A percentile compares a stretch with the other conserved stretches of the same genome.
Evolutionary conservation across 2,329 filamentous ascomycete genomes (phyloP).

Genomic region (Exophiala viscosa): DNA sequence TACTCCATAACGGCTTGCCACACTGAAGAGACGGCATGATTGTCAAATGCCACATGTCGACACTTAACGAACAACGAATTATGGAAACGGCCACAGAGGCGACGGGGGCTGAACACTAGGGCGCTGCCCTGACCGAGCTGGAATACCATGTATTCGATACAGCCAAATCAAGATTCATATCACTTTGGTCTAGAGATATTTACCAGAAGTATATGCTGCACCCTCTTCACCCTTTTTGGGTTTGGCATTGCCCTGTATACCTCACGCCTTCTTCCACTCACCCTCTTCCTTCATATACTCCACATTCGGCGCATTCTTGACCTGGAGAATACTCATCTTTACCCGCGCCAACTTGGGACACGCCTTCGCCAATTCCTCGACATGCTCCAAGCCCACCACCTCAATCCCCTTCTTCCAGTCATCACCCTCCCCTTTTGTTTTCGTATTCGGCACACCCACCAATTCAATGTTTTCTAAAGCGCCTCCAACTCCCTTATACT

Average conservation of each 20-base stretch:
- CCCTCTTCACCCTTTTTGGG: not conserved
- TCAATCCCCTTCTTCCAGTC: slow-evolving; percentile 19
- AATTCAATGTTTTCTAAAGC: slow-evolving; percentile 24
- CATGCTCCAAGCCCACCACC: slow-evolving; percentile 19
- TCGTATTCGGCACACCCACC: slow-evolving; percentile 20
- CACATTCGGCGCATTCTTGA: slow-evolving; percentile 21
- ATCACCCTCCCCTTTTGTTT: slow-evolving; percentile 4
- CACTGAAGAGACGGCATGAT: too few relatives aligned
- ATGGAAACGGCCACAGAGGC: too few relatives aligned
- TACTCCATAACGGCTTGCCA: too few relatives aligned
- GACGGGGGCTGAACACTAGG: too few relatives aligned
- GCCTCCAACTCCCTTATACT: slow-evolving; percentile 5
- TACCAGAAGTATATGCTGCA: too few relatives aligned
- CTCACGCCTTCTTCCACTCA: slow-evolving; percentile 9
- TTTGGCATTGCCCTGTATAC: not conserved
- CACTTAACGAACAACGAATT: too few relatives aligned
- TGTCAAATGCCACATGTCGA: too few relatives aligned
- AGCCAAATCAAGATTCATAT: too few relatives aligned
- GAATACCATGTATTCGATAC: too few relatives aligned
- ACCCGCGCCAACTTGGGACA: slow-evolving; percentile 19
- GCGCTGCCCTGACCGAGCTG: too few relatives aligned
- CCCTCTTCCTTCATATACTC: slow-evolving; percentile 18
- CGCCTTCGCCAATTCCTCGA: slow-evolving; percentile 19
- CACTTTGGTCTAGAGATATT: too few relatives aligned
- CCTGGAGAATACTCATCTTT: slow-evolving; percentile 26